A percentile compares a stretch with the other conserved stretches of the same genome.
phyloP scores from a whole-genome alignment of 768 basidiomycete species.

The Boletus pseudopeckii region DNA sequence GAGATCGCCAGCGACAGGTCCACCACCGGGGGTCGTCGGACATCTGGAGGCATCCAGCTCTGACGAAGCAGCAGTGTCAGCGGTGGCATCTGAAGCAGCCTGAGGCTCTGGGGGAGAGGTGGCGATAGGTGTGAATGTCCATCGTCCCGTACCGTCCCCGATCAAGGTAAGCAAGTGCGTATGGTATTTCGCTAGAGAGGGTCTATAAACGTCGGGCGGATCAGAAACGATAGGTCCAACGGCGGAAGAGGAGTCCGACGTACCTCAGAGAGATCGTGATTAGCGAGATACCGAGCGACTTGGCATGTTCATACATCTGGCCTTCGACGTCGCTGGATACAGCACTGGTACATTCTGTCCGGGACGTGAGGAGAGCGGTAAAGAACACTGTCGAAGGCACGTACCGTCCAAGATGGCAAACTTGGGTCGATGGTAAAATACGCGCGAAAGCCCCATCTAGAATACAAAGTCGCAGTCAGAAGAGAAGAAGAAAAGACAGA shows the following conservation, averaged over 20 bases:
- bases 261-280: constrained; percentile 90
- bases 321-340: constrained; percentile 97
- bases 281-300: constrained; percentile 83
- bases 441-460: constrained; percentile 89
- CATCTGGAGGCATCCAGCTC: not conserved
- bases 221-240: not conserved
- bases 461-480: not conserved
- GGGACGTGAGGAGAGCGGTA: not conserved
- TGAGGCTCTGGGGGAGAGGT: not conserved
- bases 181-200: constrained; percentile 86
- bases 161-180: constrained; percentile 76
- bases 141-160: constrained; percentile 67
- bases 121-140: constrained; percentile 62
- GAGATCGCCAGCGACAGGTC: constrained; percentile 15
- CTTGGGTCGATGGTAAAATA: constrained; percentile 82
- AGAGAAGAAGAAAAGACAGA: not conserved
- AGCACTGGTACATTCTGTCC: constrained; percentile 86
- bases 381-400: constrained; percentile 20
- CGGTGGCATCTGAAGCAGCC: not conserved
- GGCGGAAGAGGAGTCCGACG: constrained; percentile 12
- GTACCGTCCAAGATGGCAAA: constrained; percentile 85
- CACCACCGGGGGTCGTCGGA: not conserved
- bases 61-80: not conserved
- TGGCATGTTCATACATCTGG: constrained; percentile 91
- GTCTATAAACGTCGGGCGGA: constrained; percentile 36